phyloP scores from a whole-genome alignment of 768 basidiomycete genomes.

The Termitomyces sp. region DNA sequence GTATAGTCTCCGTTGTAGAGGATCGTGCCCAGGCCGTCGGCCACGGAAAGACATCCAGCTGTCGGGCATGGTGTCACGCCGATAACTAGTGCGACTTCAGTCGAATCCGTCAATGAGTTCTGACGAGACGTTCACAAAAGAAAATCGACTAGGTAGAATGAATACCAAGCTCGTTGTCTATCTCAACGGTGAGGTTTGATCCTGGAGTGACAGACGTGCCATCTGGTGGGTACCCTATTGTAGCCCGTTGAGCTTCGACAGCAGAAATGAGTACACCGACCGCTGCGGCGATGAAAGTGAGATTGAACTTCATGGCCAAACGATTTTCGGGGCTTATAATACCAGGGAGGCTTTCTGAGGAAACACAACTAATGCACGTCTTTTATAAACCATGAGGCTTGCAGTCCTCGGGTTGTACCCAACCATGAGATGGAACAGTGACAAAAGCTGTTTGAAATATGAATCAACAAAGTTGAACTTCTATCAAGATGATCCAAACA shows the following conservation, averaged over 20 bases:
- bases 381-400: not conserved
- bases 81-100: constrained; percentile 41
- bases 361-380: not conserved
- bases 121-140: constrained; percentile 10
- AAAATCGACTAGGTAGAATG: not conserved
- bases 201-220: constrained; percentile 31
- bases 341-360: too few relatives aligned
- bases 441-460: not conserved
- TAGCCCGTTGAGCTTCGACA: constrained; percentile 33
- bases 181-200: constrained; percentile 31
- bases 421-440: not conserved
- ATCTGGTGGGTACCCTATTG: constrained; percentile 34
- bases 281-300: not conserved
- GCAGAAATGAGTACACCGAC: constrained; percentile 22
- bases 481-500: not conserved
- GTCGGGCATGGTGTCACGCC: too few relatives aligned
- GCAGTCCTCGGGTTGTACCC: not conserved
- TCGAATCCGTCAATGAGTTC: constrained; percentile 31
- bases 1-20: too few relatives aligned
- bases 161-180: constrained; percentile 41
- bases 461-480: not conserved
- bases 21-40: too few relatives aligned
- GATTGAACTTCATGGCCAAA: not conserved
- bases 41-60: too few relatives aligned
- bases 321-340: not conserved